A percentile compares a stretch with the other conserved stretches of the same genome.
phyloP scores from a whole-genome alignment of 805 yeast species.

The Schwanniomyces vanrijiae region DNA sequence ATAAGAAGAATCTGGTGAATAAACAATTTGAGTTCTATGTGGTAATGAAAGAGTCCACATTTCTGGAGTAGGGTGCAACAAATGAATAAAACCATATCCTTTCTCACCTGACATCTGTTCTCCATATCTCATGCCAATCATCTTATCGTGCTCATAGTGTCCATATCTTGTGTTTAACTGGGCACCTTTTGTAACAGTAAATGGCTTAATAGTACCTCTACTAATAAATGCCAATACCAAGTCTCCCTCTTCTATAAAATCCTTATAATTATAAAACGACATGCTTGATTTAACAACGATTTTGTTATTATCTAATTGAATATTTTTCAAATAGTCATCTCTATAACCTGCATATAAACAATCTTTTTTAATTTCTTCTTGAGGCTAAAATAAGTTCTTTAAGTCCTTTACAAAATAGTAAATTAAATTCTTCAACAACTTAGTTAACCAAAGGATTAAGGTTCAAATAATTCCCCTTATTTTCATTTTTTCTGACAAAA shows the following conservation, averaged over 20 bases:
- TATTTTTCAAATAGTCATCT: constrained; percentile 3
- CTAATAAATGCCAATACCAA: constrained; percentile 84
- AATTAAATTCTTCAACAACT: too few relatives aligned
- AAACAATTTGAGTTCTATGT: constrained; percentile 96
- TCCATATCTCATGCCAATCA: constrained; percentile 83
- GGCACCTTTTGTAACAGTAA: constrained; percentile 58
- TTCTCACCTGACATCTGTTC: constrained; percentile 75
- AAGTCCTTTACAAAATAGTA: too few relatives aligned
- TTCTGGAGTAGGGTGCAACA: constrained; percentile 91
- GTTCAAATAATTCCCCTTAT: too few relatives aligned
- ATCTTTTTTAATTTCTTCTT: too few relatives aligned
- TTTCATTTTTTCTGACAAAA: too few relatives aligned
- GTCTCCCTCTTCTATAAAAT: constrained; percentile 79
- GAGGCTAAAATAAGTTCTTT: too few relatives aligned
- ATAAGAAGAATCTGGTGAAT: constrained; percentile 92
- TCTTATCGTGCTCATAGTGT: constrained; percentile 74
- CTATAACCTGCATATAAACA: constrained; percentile 3
- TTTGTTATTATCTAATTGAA: not conserved
- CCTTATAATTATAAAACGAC: constrained; percentile 61
- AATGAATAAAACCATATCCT: constrained; percentile 83
- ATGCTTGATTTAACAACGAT: constrained; percentile 17
- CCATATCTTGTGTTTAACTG: constrained; percentile 86
- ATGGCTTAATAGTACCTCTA: constrained; percentile 75
- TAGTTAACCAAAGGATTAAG: too few relatives aligned
- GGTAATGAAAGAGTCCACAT: constrained; percentile 95